Base-by-base conservation (phyloP, 192 early-diverging fungal genomes). In the Coemansia sp. region DNA sequence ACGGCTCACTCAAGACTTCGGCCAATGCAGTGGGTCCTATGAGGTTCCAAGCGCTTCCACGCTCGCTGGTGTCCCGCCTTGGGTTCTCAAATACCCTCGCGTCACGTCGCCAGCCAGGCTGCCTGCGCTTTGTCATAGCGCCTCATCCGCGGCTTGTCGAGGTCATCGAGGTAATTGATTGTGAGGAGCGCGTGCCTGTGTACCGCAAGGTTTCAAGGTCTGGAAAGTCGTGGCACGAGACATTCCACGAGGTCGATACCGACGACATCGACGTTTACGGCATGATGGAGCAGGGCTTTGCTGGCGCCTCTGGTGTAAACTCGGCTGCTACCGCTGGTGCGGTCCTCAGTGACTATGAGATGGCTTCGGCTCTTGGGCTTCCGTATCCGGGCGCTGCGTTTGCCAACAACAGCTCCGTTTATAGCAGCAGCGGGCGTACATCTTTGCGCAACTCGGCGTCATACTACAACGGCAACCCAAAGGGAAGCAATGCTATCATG, bases 171-270 rank as follows among this genome's bases (percentile, higher is more conserved):
- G 58, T 72, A 39, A 58, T 60, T 23, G 70, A 72, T 24, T 66
- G 70, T 38, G 70, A 66, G 11, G 70, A 58, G 10, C 40, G 26
- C 40, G 52, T 25, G n/a, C 58, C 63, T 5, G 57, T 66, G 26
- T 73, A 73, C 55, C 70, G 70, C 58, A 73, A 73, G 43, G 43
- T 73, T 38, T 73, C 70, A 15, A 48, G 63, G 28, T 73, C 70
- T 1, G 61, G 57, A 24, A 54, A 61, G 54, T 66, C 63, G 19
- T 73, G 70, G 70, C 70, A 66, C 46, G 70, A 73, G 47, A 66
- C 70, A 11, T 73, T 73, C 51, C 70, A 73, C 23, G 70, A 65
- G 30, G 55, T 73, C 14, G 55, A 58, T 18, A n/a, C 17, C n/a
- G 63, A 73, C 5, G 66, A 55, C 32, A 52, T 52, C 40, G 50